Evolutionary conservation across 352 stramenopile genomes (phyloP).

Genomic region (Achlya hypogyna): DNA sequence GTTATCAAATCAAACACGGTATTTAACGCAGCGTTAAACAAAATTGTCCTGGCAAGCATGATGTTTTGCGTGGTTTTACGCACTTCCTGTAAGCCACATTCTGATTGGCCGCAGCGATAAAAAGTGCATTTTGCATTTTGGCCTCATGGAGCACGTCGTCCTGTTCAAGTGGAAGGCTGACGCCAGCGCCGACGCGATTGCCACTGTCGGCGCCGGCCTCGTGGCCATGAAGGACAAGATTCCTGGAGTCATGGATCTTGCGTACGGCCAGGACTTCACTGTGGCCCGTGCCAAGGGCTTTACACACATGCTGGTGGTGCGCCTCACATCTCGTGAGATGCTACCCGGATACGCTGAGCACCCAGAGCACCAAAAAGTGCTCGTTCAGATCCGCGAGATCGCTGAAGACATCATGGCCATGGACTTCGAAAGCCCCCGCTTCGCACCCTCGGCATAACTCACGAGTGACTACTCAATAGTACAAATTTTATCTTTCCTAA

Average conservation of each 20-base stretch:
- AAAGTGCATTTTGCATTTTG: neutral
- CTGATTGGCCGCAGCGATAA: too few species aligned
- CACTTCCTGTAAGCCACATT: too few species aligned
- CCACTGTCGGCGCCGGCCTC: neutral
- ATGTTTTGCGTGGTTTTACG: too few species aligned
- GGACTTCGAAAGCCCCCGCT: conserved; percentile 15
- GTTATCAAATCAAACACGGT: too few species aligned
- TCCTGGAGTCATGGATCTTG: conserved; percentile 17
- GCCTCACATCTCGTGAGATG: neutral
- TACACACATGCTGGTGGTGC: conserved; percentile 11
- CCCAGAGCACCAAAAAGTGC: conserved; percentile 13
- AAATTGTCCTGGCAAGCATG: too few species aligned
- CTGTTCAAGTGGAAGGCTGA: conserved; percentile 19
- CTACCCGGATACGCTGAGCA: conserved; percentile 6
- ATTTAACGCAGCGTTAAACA: too few species aligned
- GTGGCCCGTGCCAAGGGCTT: conserved; percentile 9
- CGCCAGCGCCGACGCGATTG: neutral
- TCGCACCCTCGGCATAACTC: neutral
- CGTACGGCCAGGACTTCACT: conserved; percentile 15
- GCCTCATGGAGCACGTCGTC: conserved; percentile 14
- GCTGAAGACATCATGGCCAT: conserved; percentile 5
- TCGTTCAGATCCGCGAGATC: neutral
- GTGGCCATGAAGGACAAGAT: conserved; percentile 17
- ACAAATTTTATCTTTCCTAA: neutral
- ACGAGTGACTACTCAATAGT: neutral